Base-by-base conservation (phyloP, 2,329 filamentous ascomycete species). In the Cadophora sp. region DNA sequence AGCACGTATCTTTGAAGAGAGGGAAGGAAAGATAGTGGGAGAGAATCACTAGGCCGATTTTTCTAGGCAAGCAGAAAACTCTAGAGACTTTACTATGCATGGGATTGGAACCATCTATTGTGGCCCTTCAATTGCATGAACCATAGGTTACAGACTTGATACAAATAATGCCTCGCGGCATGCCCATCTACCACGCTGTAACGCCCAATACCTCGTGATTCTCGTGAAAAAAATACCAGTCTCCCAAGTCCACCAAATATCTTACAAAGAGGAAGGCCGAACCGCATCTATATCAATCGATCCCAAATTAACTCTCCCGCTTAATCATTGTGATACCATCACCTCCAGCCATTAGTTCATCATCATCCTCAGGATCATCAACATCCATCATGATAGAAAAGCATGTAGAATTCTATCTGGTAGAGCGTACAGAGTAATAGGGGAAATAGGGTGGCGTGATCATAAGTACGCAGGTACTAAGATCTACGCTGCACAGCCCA, bases 361-460 rank as follows among this genome's bases (percentile, higher is more conserved):
- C 43, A 43, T 43, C 16, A 43, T 43, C 39, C 27, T 30, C 27
- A 30, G 27, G 27, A n/a, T 64, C 61, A 64, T 67, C 56, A 43
- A 64, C 41, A 58, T 67, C 65, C 65, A 67, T 67, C n/a, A n/a
- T n/a, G n/a, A n/a, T n/a, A n/a, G n/a, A n/a, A n/a, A n/a, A n/a
- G n/a, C n/a, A n/a, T n/a, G n/a, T n/a, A n/a, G n/a, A n/a, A n/a
- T n/a, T n/a, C n/a, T n/a, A n/a, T n/a, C n/a, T n/a, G n/a, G n/a
- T n/a, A n/a, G n/a, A n/a, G n/a, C n/a, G n/a, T n/a, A n/a, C n/a
- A n/a, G n/a, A n/a, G n/a, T n/a, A n/a, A n/a, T n/a, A n/a, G n/a
- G n/a, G n/a, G n/a, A n/a, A n/a, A n/a, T n/a, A n/a, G n/a, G n/a
- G n/a, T n/a, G n/a, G n/a, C n/a, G n/a, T n/a, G n/a, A n/a, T n/a